These are phyloP conservation scores for Epicoccum nigrum DNA, from an alignment of 2,329 filamentous ascomycete genomes.

Conservation along the genomic window DNA sequence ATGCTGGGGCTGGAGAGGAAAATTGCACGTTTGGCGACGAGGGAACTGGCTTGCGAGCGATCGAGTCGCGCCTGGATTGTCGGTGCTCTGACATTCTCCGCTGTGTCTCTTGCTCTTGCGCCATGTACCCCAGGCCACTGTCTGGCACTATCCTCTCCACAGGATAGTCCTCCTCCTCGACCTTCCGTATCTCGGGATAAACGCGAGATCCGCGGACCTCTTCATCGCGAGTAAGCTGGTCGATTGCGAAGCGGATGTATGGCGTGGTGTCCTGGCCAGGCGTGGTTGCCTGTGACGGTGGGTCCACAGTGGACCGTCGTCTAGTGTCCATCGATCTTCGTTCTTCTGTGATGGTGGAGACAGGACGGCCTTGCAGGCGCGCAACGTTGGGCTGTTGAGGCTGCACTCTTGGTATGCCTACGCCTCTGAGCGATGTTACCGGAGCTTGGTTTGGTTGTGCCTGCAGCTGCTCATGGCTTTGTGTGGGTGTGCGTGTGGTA, in stretches of 20 bases:
- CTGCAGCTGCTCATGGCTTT: constrained; percentile 47
- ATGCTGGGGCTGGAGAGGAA: constrained; percentile 11
- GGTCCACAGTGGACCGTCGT: constrained; percentile 37
- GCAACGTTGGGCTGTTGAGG: constrained; percentile 19
- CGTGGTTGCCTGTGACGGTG: constrained; percentile 43
- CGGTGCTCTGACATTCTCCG: constrained; percentile 35
- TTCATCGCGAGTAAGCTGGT: constrained; percentile 79
- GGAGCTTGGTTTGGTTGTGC: constrained; percentile 32
- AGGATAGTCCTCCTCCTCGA: constrained; percentile 54
- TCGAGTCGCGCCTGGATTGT: constrained; percentile 17
- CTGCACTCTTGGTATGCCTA: constrained; percentile 42
- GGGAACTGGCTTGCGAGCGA: constrained; percentile 16
- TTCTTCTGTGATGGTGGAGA: constrained; percentile 45
- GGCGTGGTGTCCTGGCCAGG: constrained; percentile 84
- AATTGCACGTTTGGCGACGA: constrained; percentile 12
- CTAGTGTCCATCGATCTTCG: constrained; percentile 32
- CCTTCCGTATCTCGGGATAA: constrained; percentile 46
- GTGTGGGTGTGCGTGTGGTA: constrained; percentile 44
- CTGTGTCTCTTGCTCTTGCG: constrained; percentile 39
- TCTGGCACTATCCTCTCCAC: constrained; percentile 57
- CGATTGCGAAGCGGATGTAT: constrained; percentile 87
- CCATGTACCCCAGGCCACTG: constrained; percentile 47
- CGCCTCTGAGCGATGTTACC: constrained; percentile 42
- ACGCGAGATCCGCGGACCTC: constrained; percentile 63
- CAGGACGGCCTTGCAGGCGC: constrained; percentile 29